phyloP scores from a whole-genome alignment of 129 eudicot genomes.

The Flaveria brownii region DNA sequence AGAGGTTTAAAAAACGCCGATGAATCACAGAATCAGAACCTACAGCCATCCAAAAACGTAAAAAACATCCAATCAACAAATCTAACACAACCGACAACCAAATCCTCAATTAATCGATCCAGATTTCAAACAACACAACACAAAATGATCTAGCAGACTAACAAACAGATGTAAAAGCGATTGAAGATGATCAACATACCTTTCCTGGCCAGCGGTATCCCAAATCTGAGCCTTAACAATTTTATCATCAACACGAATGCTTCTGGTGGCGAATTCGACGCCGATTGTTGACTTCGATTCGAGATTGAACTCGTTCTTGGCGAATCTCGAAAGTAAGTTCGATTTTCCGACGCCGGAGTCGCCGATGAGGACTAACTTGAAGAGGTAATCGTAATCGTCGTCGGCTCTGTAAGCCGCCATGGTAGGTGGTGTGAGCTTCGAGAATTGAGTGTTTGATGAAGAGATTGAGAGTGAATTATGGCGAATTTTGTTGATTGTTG shows the following conservation, averaged over 20 bases:
- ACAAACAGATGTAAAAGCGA: background rate
- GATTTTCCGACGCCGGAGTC: slow-evolving; percentile 17
- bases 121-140: background rate
- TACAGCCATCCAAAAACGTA: background rate
- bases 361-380: slow-evolving; percentile 1
- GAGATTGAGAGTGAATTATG: background rate
- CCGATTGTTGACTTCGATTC: slow-evolving; percentile 15
- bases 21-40: background rate
- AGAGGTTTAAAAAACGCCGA: background rate
- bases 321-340: background rate
- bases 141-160: too few relatives aligned
- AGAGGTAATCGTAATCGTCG: slow-evolving; percentile 14
- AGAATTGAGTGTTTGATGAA: background rate
- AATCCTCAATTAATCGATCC: background rate
- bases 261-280: slow-evolving; percentile 23
- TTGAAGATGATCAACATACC: background rate
- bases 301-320: slow-evolving; percentile 18
- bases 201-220: slow-evolving; percentile 17
- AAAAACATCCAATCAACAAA: background rate
- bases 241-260: slow-evolving; percentile 14
- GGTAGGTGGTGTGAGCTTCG: background rate
- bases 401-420: slow-evolving; percentile 24
- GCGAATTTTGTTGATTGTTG: background rate
- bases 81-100: background rate
- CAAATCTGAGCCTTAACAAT: slow-evolving; percentile 14